Evolutionary conservation across 2,329 filamentous ascomycete genomes (phyloP).

Genomic region (Alternaria dauci): DNA sequence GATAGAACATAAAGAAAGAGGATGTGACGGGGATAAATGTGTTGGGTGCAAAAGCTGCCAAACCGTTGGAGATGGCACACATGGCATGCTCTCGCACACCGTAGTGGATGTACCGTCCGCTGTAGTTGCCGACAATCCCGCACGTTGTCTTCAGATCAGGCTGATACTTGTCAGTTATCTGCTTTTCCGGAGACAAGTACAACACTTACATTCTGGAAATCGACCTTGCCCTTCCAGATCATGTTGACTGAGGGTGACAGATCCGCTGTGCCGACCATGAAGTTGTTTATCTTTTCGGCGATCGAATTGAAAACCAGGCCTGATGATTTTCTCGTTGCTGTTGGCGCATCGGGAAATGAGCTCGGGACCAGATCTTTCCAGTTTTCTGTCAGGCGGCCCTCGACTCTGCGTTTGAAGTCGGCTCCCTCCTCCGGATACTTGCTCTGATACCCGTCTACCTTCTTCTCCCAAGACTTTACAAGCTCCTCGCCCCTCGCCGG

Average conservation of each 20-base stretch:
- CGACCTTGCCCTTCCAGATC: conserved; percentile 56
- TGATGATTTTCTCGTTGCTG: conserved; percentile 59
- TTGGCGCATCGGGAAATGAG: conserved; percentile 58
- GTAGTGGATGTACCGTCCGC: conserved; percentile 61
- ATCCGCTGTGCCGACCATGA: conserved; percentile 77
- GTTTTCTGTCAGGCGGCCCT: conserved; percentile 58
- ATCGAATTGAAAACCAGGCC: conserved; percentile 13
- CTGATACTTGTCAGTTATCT: conserved; percentile 21
- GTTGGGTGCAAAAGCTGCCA: conserved; percentile 58
- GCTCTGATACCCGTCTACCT: conserved; percentile 55
- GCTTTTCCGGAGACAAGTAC: too few species aligned
- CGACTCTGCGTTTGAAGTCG: conserved; percentile 59
- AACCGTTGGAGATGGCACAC: conserved; percentile 58
- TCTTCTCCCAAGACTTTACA: conserved; percentile 59
- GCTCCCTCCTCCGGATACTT: conserved; percentile 59
- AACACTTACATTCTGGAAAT: conserved; percentile 52
- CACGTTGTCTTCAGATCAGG: conserved; percentile 45
- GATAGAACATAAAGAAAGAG: conserved; percentile 71
- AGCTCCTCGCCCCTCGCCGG: conserved; percentile 55
- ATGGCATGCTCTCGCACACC: conserved; percentile 51
- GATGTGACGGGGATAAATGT: conserved; percentile 65
- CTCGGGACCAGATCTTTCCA: conserved; percentile 62
- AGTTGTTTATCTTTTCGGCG: conserved; percentile 52
- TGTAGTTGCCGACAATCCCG: conserved; percentile 63
- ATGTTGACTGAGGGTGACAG: conserved; percentile 62